Percentiles rank a stretch among this genome's conserved stretches.
Conservation (phyloP, 768 basidiomycete species). For the Leccinum longicurvipes region DNA sequence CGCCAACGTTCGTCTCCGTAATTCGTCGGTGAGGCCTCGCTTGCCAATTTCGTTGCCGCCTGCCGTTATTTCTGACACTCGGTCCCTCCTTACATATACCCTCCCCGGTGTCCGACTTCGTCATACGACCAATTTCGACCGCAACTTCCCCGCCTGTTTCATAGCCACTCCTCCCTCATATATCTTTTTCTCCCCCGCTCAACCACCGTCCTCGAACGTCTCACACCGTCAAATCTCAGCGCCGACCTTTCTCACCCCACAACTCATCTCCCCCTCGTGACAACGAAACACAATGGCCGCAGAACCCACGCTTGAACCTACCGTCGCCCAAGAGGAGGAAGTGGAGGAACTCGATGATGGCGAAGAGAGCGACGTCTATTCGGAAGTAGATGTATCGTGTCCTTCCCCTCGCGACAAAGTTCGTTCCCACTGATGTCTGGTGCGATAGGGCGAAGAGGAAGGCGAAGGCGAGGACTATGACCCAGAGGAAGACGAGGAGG, state of each 20-base stretch:
- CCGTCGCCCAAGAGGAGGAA: not conserved
- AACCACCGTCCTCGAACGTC: conserved; percentile 3
- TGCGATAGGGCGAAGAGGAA: conserved; percentile 20
- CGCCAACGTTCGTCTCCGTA: conserved; percentile 26
- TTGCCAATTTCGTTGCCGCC: conserved; percentile 9
- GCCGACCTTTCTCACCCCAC: conserved; percentile 7
- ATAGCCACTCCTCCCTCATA: not conserved
- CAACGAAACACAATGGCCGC: conserved; percentile 18
- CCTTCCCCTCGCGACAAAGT: not conserved
- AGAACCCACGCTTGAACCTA: conserved; percentile 17
- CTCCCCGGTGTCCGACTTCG: not conserved
- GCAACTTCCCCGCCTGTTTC: not conserved
- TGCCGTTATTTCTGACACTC: conserved; percentile 18
- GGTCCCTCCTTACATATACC: conserved; percentile 7
- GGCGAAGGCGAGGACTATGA: not conserved
- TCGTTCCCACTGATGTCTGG: not conserved
- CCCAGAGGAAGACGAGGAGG: conserved; percentile 23
- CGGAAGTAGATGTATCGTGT: conserved; percentile 22
- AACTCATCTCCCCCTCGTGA: not conserved
- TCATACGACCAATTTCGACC: conserved; percentile 3
- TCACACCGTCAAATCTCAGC: conserved; percentile 1
- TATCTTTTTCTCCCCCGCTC: conserved; percentile 10
- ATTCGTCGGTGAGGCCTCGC: conserved; percentile 19
- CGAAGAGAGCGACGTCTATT: conserved; percentile 31
- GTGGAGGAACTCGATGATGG: conserved; percentile 12